Evolutionary conservation across 2,329 filamentous ascomycete species (phyloP).

Genomic region (Xylaria sp.): DNA sequence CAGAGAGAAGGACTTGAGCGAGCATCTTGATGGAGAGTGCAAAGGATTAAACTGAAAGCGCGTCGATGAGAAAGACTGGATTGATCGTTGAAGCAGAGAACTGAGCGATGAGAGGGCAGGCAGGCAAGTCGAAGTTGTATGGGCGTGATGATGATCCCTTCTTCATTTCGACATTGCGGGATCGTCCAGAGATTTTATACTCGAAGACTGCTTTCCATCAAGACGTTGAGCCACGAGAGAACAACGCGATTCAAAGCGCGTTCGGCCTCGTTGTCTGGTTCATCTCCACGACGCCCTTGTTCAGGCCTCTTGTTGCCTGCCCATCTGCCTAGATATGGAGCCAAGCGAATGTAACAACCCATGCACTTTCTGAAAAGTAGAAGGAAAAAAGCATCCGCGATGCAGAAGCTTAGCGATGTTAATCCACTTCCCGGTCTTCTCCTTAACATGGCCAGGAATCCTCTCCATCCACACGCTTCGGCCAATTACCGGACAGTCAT

Average conservation of each 20-base stretch:
- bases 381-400: too few relatives aligned
- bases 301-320: conserved; percentile 3
- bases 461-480: not conserved
- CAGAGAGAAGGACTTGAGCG: conserved; percentile 27
- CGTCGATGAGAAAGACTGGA: not conserved
- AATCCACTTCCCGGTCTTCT: not conserved
- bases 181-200: conserved; percentile 15
- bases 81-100: not conserved
- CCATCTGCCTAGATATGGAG: conserved; percentile 12
- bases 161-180: not conserved
- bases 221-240: too few relatives aligned
- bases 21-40: conserved; percentile 29
- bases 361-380: not conserved
- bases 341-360: not conserved
- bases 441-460: not conserved
- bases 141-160: conserved; percentile 12
- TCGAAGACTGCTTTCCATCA: not conserved
- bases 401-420: too few relatives aligned
- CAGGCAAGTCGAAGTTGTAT: conserved; percentile 1
- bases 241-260: not conserved
- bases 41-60: not conserved
- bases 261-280: not conserved
- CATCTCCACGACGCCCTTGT: not conserved
- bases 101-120: not conserved
- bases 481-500: not conserved